A percentile compares a stretch with the other conserved stretches of the same genome.
Evolutionary conservation across 345 rosid species (phyloP).

Genomic region (Populus tremula): DNA sequence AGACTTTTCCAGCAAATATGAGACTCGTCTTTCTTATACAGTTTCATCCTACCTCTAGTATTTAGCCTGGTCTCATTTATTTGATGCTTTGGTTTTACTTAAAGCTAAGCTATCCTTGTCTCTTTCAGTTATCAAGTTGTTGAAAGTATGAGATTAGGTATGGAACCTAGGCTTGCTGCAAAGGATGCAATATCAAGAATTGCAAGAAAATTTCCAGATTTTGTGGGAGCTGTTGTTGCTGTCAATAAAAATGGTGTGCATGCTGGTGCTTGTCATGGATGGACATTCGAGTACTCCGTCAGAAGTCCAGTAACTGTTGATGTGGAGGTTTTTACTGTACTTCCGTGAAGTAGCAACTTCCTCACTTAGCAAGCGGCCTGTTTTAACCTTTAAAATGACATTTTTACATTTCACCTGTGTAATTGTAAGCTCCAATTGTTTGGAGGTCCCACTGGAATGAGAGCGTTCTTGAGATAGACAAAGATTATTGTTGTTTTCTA

Average conservation of each 20-base stretch:
- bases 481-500: no score
- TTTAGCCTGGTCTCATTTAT: not conserved
- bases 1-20: not conserved
- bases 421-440: no score
- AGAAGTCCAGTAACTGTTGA: constrained; percentile 55
- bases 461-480: no score
- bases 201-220: constrained; percentile 63
- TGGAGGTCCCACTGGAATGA: no score
- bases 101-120: not conserved
- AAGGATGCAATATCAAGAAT: constrained; percentile 80
- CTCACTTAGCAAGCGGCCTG: not conserved
- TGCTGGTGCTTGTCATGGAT: constrained; percentile 88
- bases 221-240: constrained; percentile 88
- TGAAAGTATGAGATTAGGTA: constrained; percentile 89
- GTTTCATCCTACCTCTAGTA: not conserved
- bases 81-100: not conserved
- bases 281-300: constrained; percentile 89
- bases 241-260: constrained; percentile 66
- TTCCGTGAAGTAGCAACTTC: constrained; percentile 29
- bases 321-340: constrained; percentile 71
- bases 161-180: constrained; percentile 78
- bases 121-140: constrained; percentile 81
- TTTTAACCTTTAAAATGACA: no score
- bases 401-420: no score
- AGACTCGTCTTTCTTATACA: not conserved